Conservation (phyloP, 495 filamentous ascomycete genomes). For the Clavariopsis aquatica region DNA sequence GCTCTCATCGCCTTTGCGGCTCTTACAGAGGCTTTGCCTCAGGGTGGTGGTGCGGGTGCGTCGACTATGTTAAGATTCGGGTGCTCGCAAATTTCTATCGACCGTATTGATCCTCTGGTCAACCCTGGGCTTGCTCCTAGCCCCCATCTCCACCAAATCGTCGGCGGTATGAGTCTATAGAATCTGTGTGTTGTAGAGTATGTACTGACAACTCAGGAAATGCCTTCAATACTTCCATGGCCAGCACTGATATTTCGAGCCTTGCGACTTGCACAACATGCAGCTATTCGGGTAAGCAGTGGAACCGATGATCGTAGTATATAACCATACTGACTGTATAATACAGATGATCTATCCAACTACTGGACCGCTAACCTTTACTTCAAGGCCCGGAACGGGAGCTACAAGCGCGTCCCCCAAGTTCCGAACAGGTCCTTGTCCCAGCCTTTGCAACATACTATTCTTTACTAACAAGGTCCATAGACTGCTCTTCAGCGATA, state of each 20-base stretch:
- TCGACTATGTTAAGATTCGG: constrained; percentile 30
- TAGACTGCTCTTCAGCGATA: constrained; percentile 28
- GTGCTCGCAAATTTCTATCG: constrained; percentile 30
- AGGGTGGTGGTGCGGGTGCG: background rate
- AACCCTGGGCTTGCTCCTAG: constrained; percentile 27
- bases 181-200: no score
- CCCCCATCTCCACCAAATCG: constrained; percentile 32
- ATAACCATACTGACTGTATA: no score
- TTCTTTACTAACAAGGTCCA: background rate
- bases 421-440: constrained; percentile 19
- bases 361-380: constrained; percentile 37
- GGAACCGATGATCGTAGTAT: no score
- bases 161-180: background rate
- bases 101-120: constrained; percentile 35
- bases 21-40: constrained; percentile 18
- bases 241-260: constrained; percentile 17
- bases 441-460: background rate
- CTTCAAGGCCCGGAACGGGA: constrained; percentile 34
- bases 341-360: constrained; percentile 14
- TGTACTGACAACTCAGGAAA: no score
- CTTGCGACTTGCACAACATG: constrained; percentile 30
- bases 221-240: constrained; percentile 31
- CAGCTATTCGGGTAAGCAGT: constrained; percentile 17
- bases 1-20: constrained; percentile 19
- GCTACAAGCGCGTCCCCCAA: constrained; percentile 34